Base-by-base conservation (phyloP, 169 alveolate genomes). In the Eimeria falciformis region DNA sequence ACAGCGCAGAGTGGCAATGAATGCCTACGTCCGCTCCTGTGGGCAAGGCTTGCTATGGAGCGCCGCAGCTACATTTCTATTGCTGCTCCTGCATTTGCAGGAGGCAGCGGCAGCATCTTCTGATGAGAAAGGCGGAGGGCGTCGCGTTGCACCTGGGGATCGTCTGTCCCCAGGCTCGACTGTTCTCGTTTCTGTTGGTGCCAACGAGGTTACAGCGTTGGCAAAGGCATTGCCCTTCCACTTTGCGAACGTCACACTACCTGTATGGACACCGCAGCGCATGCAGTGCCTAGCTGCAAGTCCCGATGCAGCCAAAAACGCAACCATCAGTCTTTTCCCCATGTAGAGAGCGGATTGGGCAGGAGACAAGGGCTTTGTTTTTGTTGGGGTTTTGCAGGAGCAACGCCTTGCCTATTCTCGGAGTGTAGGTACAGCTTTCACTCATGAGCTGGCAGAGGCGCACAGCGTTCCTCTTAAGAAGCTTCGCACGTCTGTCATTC, bases 381-480 rank as follows among this genome's bases (percentile, higher is more conserved):
- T n/a, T n/a, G 29, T n/a, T 14, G n/a, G 37, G 12, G 73, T 62
- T 12, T n/a, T 50, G 62, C 73, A 62, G 73, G 73, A 62, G 73
- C 73, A 62, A 29, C 17, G 25, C 33, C 2, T 62, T 0, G 25
- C 29, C 12, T n/a, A n/a, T 6, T 9, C 73, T 6, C 12, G 33
- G 0, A 12, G 11, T 14, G 17, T 62, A 9, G 73, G 73, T 6
- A 14, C 73, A 0, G 17, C n/a, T 62, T 62, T 14, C 25, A 14
- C 73, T 14, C 37, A 62, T 6, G 11, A 62, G n/a, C 25, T 62
- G 7, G 7, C 17, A 14, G 46, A 62, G 17, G 37, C 6, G 25
- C 11, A n/a, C 2, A n/a, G 17, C 25, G 12, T 29, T 18, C 0
- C 25, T 14, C n/a, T 62, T n/a, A 62, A 62, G 25, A 12, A 12